A percentile compares a stretch with the other conserved stretches of the same genome.
These are phyloP conservation scores for Elsinoe necatrix DNA, from an alignment of 2,329 filamentous ascomycete species.

Conservation along the genomic window DNA sequence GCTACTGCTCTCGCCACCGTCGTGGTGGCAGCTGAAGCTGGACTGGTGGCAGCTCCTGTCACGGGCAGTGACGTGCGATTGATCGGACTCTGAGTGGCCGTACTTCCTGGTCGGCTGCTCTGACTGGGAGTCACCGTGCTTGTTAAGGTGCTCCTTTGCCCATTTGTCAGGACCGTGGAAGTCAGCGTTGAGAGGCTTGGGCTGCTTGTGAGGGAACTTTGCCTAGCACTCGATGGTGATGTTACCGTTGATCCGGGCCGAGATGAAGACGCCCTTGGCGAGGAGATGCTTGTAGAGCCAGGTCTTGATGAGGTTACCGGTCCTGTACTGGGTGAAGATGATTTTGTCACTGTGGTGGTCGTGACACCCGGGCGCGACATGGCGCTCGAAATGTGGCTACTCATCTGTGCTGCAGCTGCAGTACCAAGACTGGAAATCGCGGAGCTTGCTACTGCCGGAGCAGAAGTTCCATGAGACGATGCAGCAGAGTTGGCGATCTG, in stretches of 20 bases:
- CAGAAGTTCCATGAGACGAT: constrained; percentile 2
- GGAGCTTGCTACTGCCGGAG: constrained; percentile 10
- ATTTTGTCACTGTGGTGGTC: not conserved
- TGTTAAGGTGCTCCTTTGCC: constrained; percentile 4
- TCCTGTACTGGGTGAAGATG: not conserved
- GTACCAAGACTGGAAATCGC: constrained; percentile 11
- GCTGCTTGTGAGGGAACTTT: not conserved
- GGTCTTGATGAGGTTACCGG: not conserved
- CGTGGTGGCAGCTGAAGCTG: not conserved
- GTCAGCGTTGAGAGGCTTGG: constrained; percentile 4
- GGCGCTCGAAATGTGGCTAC: constrained; percentile 10
- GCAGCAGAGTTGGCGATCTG: constrained; percentile 11
- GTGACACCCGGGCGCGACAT: constrained; percentile 3
- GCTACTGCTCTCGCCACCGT: constrained; percentile 2
- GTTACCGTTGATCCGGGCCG: not conserved
- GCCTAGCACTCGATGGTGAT: not conserved
- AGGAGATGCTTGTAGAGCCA: not conserved
- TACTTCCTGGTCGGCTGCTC: constrained; percentile 1
- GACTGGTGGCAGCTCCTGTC: not conserved
- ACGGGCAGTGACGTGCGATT: not conserved
- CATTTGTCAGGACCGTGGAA: constrained; percentile 2
- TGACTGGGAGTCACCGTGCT: constrained; percentile 3
- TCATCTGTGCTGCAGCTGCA: constrained; percentile 3
- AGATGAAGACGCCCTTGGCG: not conserved
- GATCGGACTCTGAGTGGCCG: not conserved